Percentiles rank a stretch among this genome's conserved stretches.
phyloP scores from a whole-genome alignment of 306 rosid species.

The Castanopsis chinensis region DNA sequence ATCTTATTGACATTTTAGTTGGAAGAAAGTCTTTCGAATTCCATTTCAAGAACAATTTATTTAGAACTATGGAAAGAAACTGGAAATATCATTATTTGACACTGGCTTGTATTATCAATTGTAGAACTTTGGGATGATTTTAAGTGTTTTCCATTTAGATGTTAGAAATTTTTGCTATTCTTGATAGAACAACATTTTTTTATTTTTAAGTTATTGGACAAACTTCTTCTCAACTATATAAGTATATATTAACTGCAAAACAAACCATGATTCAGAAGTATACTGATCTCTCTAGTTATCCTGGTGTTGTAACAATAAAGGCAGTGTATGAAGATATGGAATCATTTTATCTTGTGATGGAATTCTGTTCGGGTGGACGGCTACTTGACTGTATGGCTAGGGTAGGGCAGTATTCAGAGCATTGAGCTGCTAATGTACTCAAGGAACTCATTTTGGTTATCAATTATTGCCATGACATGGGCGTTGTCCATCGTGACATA shows the following conservation, averaged over 20 bases:
- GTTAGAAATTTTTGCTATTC: background rate
- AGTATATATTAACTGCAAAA: too few species aligned
- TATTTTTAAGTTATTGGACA: background rate
- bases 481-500: background rate
- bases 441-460: background rate
- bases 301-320: background rate
- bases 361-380: background rate
- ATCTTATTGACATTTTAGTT: too few species aligned
- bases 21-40: too few species aligned
- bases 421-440: constrained; percentile 1
- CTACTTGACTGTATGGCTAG: background rate
- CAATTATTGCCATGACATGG: constrained; percentile 8
- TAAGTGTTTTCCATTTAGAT: background rate
- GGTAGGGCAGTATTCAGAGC: background rate
- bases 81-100: too few species aligned
- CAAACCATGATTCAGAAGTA: too few species aligned
- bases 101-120: background rate
- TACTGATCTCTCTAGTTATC: background rate
- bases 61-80: too few species aligned
- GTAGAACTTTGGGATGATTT: background rate
- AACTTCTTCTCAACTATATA: background rate
- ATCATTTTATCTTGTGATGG: constrained; percentile 8
- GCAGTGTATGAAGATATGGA: constrained; percentile 5
- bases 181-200: background rate
- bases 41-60: too few species aligned